Evolutionary conservation across 257 asterid genomes (phyloP), one percentile per base, ranked within the genome.

Genomic region (Capsicum pubescens): DNA sequence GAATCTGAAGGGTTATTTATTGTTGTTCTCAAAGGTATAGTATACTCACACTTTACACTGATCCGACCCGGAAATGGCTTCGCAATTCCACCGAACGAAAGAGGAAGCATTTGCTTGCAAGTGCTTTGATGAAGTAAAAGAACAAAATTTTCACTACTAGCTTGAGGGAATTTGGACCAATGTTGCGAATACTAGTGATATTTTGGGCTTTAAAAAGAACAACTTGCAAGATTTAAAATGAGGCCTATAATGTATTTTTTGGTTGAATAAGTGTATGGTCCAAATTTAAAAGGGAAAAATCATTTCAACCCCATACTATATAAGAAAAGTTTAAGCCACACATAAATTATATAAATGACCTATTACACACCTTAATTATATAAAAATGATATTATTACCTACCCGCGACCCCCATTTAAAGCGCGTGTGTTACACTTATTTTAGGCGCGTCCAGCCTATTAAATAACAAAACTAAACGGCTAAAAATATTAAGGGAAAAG

Each of bases 1-100:
- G 85, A 84, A 9, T 60, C 72, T 35, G 86, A 60, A 13, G 90
- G 83, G 1, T 84, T 78, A 78, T 81, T 74, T 12, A 77, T 26
- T 77, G 81, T 54, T 5, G 32, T 77, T 54, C 26, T 77, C 48
- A 77, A 54, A 54, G 81, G 81, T 14, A 26, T 26, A 26, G 84
- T 17, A 77, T 36, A 74, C 12, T 74, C 76, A 36, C 50, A 84
- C 52, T 84, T 76, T 6, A 84, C 57, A 11, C 82, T 69, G 8
- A 83, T 26, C 78, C 78, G 57, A 0, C 50, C 82, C 48, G 72
- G n/a, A 48, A 32, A 8, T 52, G 86, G 78, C 83, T 84, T 84
- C 6, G 78, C 66, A 50, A 39, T 48, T 50, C 86, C 86, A 60
- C 63, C 66, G 10, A 66, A 42, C 21, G 83, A 79, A 32, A 74